Percentiles rank a stretch among this genome's conserved stretches.
Conservation (phyloP, 2,329 filamentous ascomycete species). For the Claviceps quebecensis region DNA sequence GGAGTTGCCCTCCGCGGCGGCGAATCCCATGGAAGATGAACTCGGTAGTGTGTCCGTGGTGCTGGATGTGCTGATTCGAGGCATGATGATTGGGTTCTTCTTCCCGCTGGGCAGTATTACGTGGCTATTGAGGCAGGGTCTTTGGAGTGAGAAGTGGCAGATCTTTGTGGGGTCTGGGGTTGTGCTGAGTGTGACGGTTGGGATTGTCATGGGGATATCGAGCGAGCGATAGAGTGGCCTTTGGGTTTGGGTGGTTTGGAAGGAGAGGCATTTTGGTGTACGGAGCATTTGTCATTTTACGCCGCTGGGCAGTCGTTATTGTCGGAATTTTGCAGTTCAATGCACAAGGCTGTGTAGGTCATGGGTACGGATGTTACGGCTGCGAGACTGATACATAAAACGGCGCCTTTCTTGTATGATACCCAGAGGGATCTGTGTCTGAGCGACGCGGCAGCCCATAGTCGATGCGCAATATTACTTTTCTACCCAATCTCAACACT, state of each 20-base stretch:
- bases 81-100: conserved; percentile 84
- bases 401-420: no score
- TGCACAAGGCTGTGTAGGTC: no score
- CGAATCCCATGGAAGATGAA: conserved; percentile 26
- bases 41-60: conserved; percentile 38
- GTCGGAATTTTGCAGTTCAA: no score
- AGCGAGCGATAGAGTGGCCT: conserved; percentile 14
- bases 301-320: no score
- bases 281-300: not conserved
- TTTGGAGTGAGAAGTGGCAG: conserved; percentile 73
- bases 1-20: conserved; percentile 24
- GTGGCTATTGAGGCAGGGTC: conserved; percentile 73
- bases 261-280: not conserved
- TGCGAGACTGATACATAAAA: no score
- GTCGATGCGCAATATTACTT: no score
- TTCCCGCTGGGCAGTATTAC: conserved; percentile 79
- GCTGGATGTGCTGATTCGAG: conserved; percentile 75
- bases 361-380: no score
- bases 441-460: no score
- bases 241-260: no score
- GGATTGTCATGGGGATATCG: conserved; percentile 42
- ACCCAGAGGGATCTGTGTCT: no score
- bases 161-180: conserved; percentile 80
- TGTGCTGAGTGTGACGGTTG: conserved; percentile 63
- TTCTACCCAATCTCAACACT: no score